phyloP scores from a whole-genome alignment of 2,329 filamentous ascomycete species.

The Ceratocystis cacaofunesta region DNA sequence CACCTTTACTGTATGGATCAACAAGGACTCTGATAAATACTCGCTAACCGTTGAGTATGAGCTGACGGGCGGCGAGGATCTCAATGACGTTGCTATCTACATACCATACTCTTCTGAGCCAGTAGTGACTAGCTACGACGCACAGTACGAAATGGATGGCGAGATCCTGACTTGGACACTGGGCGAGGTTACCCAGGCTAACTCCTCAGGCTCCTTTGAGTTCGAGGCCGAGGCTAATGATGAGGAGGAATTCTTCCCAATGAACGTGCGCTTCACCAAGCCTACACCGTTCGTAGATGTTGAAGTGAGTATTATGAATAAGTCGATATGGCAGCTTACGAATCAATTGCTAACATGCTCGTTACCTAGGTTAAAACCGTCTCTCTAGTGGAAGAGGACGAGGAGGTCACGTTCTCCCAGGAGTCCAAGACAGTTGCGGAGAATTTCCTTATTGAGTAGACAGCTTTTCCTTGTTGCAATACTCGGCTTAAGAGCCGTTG shows the following conservation, averaged over 20 bases:
- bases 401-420: constrained; percentile 70
- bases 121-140: constrained; percentile 81
- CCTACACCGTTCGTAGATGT: constrained; percentile 77
- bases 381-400: constrained; percentile 56
- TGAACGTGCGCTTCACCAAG: constrained; percentile 83
- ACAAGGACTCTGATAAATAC: constrained; percentile 69
- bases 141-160: constrained; percentile 82
- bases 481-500: background rate
- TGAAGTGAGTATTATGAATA: constrained; percentile 46
- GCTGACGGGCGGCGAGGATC: constrained; percentile 59
- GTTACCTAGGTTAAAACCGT: constrained; percentile 45
- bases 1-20: constrained; percentile 95
- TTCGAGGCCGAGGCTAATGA: constrained; percentile 81
- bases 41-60: constrained; percentile 95
- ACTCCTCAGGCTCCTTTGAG: constrained; percentile 76
- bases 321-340: background rate
- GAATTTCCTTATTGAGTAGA: constrained; percentile 60
- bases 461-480: background rate
- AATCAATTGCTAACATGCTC: background rate
- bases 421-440: constrained; percentile 66
- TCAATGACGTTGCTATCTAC: constrained; percentile 72
- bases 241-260: constrained; percentile 95
- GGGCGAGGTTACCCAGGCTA: constrained; percentile 69
- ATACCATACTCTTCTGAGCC: constrained; percentile 86
- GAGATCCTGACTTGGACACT: constrained; percentile 92